Evolutionary conservation across 768 basidiomycete genomes (phyloP).

Genomic region (Leccinum rimulosum): DNA sequence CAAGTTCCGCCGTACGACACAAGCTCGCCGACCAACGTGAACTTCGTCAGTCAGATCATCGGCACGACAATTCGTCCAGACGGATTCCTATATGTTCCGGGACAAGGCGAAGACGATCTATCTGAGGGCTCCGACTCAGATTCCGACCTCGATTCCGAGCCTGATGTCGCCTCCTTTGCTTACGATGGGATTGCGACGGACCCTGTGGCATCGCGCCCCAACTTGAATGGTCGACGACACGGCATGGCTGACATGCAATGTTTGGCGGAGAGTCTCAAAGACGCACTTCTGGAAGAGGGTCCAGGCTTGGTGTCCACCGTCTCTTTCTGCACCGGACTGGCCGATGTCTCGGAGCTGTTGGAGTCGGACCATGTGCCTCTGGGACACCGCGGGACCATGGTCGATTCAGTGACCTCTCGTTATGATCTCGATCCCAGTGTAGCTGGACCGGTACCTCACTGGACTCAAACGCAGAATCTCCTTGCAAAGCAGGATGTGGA

Average conservation of each 20-base stretch:
- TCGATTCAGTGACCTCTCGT: neutral
- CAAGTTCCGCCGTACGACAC: constrained; percentile 17
- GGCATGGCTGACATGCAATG: constrained; percentile 11
- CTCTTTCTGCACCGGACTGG: neutral
- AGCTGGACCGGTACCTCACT: too few species aligned
- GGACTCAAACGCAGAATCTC: too few species aligned
- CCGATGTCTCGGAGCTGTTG: neutral
- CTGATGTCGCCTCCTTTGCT: neutral
- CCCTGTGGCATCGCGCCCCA: neutral
- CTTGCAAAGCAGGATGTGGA: too few species aligned
- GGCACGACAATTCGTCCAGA: constrained; percentile 8
- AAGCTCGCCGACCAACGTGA: neutral
- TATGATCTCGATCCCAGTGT: too few species aligned
- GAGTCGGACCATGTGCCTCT: neutral
- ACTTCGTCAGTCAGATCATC: constrained; percentile 16
- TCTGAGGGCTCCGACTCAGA: neutral
- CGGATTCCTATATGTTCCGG: constrained; percentile 14
- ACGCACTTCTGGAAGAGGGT: neutral
- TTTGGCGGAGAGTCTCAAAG: neutral
- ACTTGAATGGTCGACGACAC: constrained; percentile 6
- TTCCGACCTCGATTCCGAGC: neutral
- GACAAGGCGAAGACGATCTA: neutral
- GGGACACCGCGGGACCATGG: neutral
- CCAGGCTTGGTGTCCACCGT: neutral
- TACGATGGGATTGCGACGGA: neutral